Evolutionary conservation across 2,329 filamentous ascomycete species (phyloP).

Genomic region (Phialophora chinensis): DNA sequence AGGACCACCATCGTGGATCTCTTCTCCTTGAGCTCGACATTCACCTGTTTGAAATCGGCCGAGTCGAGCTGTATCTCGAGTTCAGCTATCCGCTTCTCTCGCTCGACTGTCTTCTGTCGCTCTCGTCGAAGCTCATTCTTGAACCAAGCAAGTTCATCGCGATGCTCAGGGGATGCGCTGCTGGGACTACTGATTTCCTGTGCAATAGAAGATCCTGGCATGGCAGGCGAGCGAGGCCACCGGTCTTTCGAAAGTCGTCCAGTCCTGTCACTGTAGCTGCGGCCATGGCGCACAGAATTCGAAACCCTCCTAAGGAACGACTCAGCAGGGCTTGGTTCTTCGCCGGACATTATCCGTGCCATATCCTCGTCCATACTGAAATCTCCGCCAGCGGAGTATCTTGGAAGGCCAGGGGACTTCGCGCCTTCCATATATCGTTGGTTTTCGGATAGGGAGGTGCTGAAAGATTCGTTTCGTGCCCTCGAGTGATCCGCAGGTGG

Average conservation of each 20-base stretch:
- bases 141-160: conserved; percentile 69
- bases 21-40: conserved; percentile 88
- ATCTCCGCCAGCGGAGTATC: conserved; percentile 78
- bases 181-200: conserved; percentile 76
- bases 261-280: conserved; percentile 77
- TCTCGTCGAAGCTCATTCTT: conserved; percentile 78
- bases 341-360: conserved; percentile 81
- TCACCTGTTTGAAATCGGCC: conserved; percentile 73
- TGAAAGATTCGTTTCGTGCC: conserved; percentile 57
- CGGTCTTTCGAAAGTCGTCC: conserved; percentile 66
- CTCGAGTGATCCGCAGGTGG: conserved; percentile 54
- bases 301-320: conserved; percentile 88
- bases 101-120: conserved; percentile 83
- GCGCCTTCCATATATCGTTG: conserved; percentile 53
- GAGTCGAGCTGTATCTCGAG: conserved; percentile 67
- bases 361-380: conserved; percentile 97
- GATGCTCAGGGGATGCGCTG: conserved; percentile 61
- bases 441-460: conserved; percentile 48
- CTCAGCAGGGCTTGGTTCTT: conserved; percentile 69
- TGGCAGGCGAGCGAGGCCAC: conserved; percentile 72
- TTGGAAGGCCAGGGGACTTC: conserved; percentile 70
- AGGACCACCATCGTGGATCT: conserved; percentile 93
- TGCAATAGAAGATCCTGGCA: conserved; percentile 44
- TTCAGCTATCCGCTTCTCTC: conserved; percentile 83
- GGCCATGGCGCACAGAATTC: conserved; percentile 89